These are phyloP conservation scores for Debaryomyces fabryi DNA, from an alignment of 1,139 yeast genomes.

Conservation along the genomic window DNA sequence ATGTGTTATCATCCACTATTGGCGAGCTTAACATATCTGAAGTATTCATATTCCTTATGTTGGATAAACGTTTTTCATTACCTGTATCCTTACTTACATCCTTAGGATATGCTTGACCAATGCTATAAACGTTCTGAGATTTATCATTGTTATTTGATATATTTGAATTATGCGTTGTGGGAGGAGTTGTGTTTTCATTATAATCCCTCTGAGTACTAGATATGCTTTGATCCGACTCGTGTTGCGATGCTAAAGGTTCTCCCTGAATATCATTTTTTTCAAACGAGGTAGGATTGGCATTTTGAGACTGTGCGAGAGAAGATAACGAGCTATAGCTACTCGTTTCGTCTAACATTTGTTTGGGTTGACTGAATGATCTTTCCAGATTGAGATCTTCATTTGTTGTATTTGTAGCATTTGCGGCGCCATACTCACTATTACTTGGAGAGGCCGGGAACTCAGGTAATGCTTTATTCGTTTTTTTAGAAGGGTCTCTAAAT, in stretches of 20 bases:
- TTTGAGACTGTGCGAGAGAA: neutral
- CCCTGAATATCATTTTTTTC: neutral
- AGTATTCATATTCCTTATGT: slow-evolving; percentile 1
- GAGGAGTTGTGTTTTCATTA: neutral
- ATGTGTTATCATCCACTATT: slow-evolving; percentile 4
- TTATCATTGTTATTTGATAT: neutral
- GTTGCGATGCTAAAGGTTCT: neutral
- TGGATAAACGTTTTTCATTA: neutral
- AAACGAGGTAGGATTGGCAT: neutral
- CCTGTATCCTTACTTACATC: neutral
- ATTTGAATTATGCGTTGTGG: slow-evolving; percentile 5
- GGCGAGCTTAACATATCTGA: slow-evolving; percentile 5
- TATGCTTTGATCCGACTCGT: slow-evolving; percentile 2
- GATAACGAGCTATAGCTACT: neutral
- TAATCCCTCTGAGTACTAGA: neutral
- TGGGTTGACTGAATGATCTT: neutral
- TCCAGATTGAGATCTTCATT: neutral
- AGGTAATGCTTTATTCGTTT: neutral
- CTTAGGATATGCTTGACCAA: neutral
- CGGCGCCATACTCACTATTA: neutral
- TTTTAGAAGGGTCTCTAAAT: slow-evolving; percentile 28
- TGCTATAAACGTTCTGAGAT: neutral
- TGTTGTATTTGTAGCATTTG: neutral
- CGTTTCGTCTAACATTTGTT: neutral
- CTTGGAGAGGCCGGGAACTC: neutral